Percentiles rank a stretch among this genome's conserved stretches.
Evolutionary conservation across 2,329 filamentous ascomycete genomes (phyloP).

Genomic region (Fusarium coicis): DNA sequence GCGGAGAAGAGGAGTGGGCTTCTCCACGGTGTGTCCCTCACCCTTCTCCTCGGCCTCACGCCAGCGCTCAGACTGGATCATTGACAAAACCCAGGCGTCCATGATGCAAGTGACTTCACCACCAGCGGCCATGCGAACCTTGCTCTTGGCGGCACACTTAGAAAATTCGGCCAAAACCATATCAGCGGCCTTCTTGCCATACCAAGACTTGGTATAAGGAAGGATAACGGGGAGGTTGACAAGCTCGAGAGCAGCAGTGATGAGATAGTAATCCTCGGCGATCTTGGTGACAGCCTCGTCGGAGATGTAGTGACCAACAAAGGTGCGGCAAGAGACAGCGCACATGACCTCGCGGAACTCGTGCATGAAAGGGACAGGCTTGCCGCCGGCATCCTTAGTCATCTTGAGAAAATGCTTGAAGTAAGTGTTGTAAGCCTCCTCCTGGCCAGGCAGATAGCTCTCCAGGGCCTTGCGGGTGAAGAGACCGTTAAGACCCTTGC

Average conservation of each 20-base stretch:
- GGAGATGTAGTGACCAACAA: conserved; percentile 94
- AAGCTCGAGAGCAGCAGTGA: conserved; percentile 93
- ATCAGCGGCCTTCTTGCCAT: conserved; percentile 94
- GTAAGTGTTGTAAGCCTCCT: conserved; percentile 90
- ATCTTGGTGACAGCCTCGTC: conserved; percentile 93
- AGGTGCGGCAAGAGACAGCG: conserved; percentile 94
- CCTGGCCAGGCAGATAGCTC: conserved; percentile 89
- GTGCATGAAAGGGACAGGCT: conserved; percentile 88
- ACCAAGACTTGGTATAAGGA: conserved; percentile 95
- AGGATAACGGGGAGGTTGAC: conserved; percentile 99
- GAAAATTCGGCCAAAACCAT: conserved; percentile 91
- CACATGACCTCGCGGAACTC: conserved; percentile 95
- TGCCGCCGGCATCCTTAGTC: conserved; percentile 76
- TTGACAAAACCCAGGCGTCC: conserved; percentile 91
- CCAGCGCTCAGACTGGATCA: conserved; percentile 87
- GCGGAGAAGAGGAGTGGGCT: conserved; percentile 84
- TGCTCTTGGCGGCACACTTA: conserved; percentile 93
- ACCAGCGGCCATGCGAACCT: conserved; percentile 89
- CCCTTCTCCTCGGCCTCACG: conserved; percentile 81
- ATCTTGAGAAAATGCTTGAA: conserved; percentile 82
- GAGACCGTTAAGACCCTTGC: conserved; percentile 92
- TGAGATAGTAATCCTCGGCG: conserved; percentile 95
- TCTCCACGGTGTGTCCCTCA: conserved; percentile 75
- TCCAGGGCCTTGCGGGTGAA: conserved; percentile 93
- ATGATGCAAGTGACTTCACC: conserved; percentile 91